Evolutionary conservation across 805 yeast species (phyloP).

Genomic region (Lachancea cidri): DNA sequence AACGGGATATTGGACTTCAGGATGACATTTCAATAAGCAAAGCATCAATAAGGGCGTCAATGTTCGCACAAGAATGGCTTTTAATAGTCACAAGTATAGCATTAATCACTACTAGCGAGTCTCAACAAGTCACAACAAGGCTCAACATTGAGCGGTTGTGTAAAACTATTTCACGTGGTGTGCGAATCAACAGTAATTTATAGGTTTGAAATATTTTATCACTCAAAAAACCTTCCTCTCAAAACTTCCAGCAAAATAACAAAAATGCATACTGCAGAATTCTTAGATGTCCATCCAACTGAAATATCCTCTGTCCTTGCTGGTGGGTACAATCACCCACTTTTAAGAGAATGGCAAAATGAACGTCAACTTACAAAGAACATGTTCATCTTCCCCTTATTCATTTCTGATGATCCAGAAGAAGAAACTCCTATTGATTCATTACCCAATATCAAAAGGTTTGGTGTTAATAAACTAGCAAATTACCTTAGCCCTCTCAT

Average conservation of each 20-base stretch:
- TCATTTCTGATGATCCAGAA: constrained; percentile 74
- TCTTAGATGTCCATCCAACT: constrained; percentile 51
- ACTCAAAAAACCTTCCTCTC: neutral
- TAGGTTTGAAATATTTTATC: too few relatives aligned
- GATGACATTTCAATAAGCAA: too few relatives aligned
- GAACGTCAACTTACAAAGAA: constrained; percentile 77
- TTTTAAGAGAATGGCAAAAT: constrained; percentile 86
- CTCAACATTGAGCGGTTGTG: too few relatives aligned
- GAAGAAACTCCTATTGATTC: constrained; percentile 72
- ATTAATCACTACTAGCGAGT: too few relatives aligned
- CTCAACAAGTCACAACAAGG: too few relatives aligned
- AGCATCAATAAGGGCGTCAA: too few relatives aligned
- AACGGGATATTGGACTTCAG: too few relatives aligned
- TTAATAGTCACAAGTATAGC: too few relatives aligned
- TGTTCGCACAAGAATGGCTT: too few relatives aligned
- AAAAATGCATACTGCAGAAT: constrained; percentile 67
- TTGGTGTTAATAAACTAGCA: constrained; percentile 73
- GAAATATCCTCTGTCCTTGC: constrained; percentile 72
- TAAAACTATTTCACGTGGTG: too few relatives aligned
- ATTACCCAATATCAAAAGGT: constrained; percentile 82
- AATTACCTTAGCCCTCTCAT: constrained; percentile 69
- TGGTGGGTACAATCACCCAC: constrained; percentile 92
- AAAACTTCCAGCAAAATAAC: neutral
- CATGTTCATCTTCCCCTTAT: constrained; percentile 91
- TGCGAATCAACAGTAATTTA: too few relatives aligned